These are phyloP conservation scores for Yarrowia bubula DNA, from an alignment of 805 yeast species.

Conservation along the genomic window DNA sequence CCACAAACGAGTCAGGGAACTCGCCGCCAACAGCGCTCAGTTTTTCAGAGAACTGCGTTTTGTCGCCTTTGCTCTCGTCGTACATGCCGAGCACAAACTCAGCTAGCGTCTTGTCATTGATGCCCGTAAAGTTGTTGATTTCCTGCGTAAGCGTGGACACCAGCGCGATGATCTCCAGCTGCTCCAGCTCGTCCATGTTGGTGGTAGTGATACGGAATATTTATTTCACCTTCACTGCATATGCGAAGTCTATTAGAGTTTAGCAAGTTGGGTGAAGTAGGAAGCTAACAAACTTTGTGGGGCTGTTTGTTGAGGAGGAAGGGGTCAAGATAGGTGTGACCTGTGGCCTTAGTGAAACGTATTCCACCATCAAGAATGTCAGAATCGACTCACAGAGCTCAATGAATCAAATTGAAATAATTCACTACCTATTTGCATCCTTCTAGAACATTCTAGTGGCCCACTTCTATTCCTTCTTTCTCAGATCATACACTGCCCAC, in stretches of 20 bases:
- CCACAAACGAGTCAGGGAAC: slow-evolving; percentile 38
- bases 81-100: slow-evolving; percentile 48
- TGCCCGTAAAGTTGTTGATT: slow-evolving; percentile 40
- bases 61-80: slow-evolving; percentile 35
- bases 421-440: too few relatives aligned
- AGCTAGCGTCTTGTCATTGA: slow-evolving; percentile 47
- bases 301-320: too few relatives aligned
- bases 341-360: too few relatives aligned
- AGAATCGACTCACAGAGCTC: too few relatives aligned
- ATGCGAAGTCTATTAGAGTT: background rate
- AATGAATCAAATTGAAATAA: too few relatives aligned
- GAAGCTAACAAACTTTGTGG: too few relatives aligned
- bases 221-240: background rate
- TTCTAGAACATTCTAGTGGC: too few relatives aligned
- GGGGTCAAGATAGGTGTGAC: too few relatives aligned
- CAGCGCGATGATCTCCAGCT: slow-evolving; percentile 39
- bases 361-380: too few relatives aligned
- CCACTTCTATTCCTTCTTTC: too few relatives aligned
- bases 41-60: slow-evolving; percentile 41
- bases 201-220: background rate
- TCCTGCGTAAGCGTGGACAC: slow-evolving; percentile 40
- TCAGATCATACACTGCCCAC: too few relatives aligned
- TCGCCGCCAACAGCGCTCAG: slow-evolving; percentile 49
- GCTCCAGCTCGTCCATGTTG: slow-evolving; percentile 37
- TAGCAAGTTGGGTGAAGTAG: too few relatives aligned